Conservation (phyloP, 345 rosid genomes). For the Salix exigua region DNA sequence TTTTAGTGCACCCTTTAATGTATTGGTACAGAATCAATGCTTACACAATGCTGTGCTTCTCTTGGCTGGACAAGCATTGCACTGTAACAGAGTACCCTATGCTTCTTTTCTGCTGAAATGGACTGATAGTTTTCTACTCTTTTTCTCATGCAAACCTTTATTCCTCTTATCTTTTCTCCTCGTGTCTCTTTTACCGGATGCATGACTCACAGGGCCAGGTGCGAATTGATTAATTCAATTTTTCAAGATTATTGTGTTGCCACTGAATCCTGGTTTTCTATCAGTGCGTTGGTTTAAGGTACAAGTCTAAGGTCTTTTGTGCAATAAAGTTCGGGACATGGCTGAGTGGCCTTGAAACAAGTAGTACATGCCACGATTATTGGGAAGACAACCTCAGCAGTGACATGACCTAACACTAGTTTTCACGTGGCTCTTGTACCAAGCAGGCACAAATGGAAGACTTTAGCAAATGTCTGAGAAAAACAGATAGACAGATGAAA, state of each 20-base stretch:
- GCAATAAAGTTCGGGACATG: not conserved
- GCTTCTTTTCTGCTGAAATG: conserved; percentile 15
- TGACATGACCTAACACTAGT: conserved; percentile 30
- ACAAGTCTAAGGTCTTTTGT: not conserved
- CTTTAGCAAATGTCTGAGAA: not conserved
- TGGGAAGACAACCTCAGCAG: not conserved
- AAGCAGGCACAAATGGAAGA: not conserved
- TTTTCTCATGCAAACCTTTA: conserved; percentile 14
- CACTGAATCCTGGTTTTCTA: not conserved
- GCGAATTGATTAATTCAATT: not conserved
- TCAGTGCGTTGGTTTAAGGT: not conserved
- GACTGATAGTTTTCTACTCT: not conserved
- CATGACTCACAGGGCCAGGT: not conserved
- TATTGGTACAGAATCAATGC: conserved; percentile 22
- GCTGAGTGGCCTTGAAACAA: not conserved
- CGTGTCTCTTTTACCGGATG: not conserved
- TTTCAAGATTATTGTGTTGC: not conserved
- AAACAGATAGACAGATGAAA: not conserved
- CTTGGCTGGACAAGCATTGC: conserved; percentile 24
- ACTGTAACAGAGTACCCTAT: conserved; percentile 23
- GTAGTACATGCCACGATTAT: not conserved
- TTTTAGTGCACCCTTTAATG: conserved; percentile 21
- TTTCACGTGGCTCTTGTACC: conserved; percentile 31
- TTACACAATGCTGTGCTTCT: conserved; percentile 19
- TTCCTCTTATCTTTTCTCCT: conserved; percentile 19